phyloP scores from a whole-genome alignment of 257 asterid species.

The Ligustrum vulgare region DNA sequence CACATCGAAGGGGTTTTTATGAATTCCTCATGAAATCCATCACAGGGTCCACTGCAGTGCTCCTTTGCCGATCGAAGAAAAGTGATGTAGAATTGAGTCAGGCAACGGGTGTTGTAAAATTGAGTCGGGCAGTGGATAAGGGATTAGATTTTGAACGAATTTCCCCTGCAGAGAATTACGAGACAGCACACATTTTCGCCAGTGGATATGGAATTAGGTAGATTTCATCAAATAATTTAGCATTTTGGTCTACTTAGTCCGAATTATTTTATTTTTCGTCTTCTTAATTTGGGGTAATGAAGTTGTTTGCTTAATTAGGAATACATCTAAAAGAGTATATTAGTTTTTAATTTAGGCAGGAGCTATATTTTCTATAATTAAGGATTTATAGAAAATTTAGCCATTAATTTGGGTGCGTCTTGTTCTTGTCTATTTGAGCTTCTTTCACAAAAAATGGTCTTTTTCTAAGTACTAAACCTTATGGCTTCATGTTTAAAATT shows the following conservation, averaged over 20 bases:
- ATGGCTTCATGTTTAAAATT: no score
- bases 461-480: no score
- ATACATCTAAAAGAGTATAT: no score
- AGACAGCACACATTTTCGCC: conserved; percentile 79
- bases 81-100: no score
- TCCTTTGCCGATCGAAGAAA: conserved; percentile 58
- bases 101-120: conserved; percentile 68
- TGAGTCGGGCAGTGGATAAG: conserved; percentile 69
- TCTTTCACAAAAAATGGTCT: no score
- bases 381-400: background rate
- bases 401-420: background rate
- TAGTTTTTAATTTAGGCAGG: background rate
- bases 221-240: background rate
- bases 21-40: conserved; percentile 73
- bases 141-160: conserved; percentile 71
- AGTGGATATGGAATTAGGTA: conserved; percentile 95
- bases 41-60: conserved; percentile 82
- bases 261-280: background rate
- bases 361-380: background rate
- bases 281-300: background rate
- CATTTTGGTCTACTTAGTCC: background rate
- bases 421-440: conserved; percentile 7
- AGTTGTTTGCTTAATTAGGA: background rate
- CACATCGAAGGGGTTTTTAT: conserved; percentile 58
- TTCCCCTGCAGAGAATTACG: conserved; percentile 67